Evolutionary conservation across 805 yeast genomes (phyloP).

Genomic region (Wickerhamia fluorescens): DNA sequence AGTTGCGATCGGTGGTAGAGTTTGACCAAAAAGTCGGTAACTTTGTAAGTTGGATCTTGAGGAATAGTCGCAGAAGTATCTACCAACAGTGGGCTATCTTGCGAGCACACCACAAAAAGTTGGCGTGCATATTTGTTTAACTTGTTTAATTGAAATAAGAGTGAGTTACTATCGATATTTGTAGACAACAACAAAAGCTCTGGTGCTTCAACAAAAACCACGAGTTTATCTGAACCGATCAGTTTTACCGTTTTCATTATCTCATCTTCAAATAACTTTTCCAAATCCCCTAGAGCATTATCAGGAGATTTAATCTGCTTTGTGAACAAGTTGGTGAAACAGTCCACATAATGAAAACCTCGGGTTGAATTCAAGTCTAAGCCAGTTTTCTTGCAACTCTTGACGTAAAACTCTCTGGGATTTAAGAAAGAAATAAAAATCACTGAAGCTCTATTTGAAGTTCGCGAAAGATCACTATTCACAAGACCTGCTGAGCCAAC

Average conservation of each 20-base stretch:
- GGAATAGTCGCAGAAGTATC: slow-evolving; percentile 17
- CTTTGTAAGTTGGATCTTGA: slow-evolving; percentile 31
- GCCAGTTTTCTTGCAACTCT: slow-evolving; percentile 33
- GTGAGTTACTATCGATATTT: slow-evolving; percentile 22
- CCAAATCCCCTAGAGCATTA: slow-evolving; percentile 10
- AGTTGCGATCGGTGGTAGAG: slow-evolving; percentile 45
- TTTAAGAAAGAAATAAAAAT: slow-evolving; percentile 30
- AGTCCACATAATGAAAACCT: slow-evolving; percentile 36
- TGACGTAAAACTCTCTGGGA: slow-evolving; percentile 25
- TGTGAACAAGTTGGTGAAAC: slow-evolving; percentile 40
- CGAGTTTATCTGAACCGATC: slow-evolving; percentile 9
- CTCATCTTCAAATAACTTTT: slow-evolving; percentile 13
- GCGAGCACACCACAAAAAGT: slow-evolving; percentile 30
- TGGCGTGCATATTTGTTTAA: slow-evolving; percentile 26
- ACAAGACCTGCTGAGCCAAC: slow-evolving; percentile 41
- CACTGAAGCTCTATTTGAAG: slow-evolving; percentile 20
- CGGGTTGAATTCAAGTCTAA: slow-evolving; percentile 18
- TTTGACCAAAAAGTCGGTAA: slow-evolving; percentile 41
- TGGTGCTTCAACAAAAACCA: slow-evolving; percentile 38
- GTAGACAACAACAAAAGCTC: slow-evolving; percentile 43
- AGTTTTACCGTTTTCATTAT: slow-evolving; percentile 4
- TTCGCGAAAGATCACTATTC: slow-evolving; percentile 19
- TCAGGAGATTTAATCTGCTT: slow-evolving; percentile 18
- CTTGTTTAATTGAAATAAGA: slow-evolving; percentile 25
- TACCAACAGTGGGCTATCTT: slow-evolving; percentile 30